These are phyloP conservation scores for Alternaria angustiovoidea DNA, from an alignment of 2,329 filamentous ascomycete genomes.

Conservation along the genomic window DNA sequence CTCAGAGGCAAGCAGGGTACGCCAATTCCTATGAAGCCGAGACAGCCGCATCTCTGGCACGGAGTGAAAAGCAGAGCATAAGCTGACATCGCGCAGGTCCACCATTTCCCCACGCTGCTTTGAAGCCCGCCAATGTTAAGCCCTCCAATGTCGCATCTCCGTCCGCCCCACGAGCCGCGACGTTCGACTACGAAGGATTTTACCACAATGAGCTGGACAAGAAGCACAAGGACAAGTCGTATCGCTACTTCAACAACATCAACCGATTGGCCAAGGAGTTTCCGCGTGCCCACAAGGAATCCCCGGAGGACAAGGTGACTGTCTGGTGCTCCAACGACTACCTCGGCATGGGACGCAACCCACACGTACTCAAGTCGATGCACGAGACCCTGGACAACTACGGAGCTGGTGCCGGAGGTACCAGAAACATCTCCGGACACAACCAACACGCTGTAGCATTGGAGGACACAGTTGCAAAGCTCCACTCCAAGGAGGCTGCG, in stretches of 20 bases:
- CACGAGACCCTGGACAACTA: constrained; percentile 94
- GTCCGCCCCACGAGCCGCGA: constrained; percentile 59
- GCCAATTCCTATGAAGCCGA: neutral
- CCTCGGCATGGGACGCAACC: constrained; percentile 95
- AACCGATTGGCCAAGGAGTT: constrained; percentile 97
- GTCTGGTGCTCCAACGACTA: constrained; percentile 99
- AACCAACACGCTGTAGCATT: constrained; percentile 91
- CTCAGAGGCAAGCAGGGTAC: constrained; percentile 54
- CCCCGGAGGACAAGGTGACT: constrained; percentile 83
- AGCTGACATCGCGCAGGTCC: constrained; percentile 32
- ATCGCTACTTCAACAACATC: constrained; percentile 99
- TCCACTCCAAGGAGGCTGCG: constrained; percentile 91
- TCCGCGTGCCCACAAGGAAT: constrained; percentile 89
- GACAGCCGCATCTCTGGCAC: neutral
- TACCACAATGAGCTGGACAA: constrained; percentile 91
- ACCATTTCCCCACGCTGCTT: constrained; percentile 40
- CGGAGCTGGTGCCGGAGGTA: constrained; percentile 92
- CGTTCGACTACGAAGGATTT: constrained; percentile 91
- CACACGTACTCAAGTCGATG: constrained; percentile 86
- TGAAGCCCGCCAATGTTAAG: constrained; percentile 34
- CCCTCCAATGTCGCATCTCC: constrained; percentile 51
- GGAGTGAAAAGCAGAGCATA: neutral
- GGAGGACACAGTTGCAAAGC: constrained; percentile 81
- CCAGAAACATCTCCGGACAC: constrained; percentile 96
- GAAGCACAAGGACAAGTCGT: constrained; percentile 99